Evolutionary conservation across 2,329 filamentous ascomycete species (phyloP), one percentile per base, ranked within the genome.

Genomic region (Xenoacremonium recifei): DNA sequence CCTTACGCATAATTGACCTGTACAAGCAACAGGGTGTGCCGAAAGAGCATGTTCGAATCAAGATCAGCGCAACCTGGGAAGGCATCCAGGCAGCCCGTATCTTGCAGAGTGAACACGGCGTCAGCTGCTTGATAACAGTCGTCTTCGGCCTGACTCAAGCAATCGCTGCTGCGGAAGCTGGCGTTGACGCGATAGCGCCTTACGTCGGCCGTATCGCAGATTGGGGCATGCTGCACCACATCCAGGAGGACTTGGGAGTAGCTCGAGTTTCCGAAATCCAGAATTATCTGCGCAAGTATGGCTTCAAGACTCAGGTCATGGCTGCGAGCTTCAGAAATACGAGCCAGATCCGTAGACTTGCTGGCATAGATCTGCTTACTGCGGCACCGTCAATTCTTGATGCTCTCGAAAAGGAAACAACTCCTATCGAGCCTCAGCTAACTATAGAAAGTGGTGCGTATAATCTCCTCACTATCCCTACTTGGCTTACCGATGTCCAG

Each of bases 11-110:
- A 5, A 37, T 37, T 15, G 35, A 25, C 21, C 21, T 37, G 6
- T 37, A 37, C 35, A 37, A 37, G 21, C 21, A 25, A 13, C 17
- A 25, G 20, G 35, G 35, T 12, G 21, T 37, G 3, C 21, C 35
- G 4, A 37, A 37, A 16, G 35, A 37, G 21, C 15, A 27, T 7
- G 21, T 37, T 5, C 35, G 20, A 12, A 37, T 37, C 16, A 37
- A 37, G 35, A 37, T 37, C n/a, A 19, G 21, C 18, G 20, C 35
- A 15, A 37, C 35, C 13, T 37, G 35, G 35, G 35, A 37, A 3
- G 35, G 35, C 11, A 25, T 37, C 35, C 21, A 37, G 16, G 35
- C 35, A 5, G 20, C 21, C n/a, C 20, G 21, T 4, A 29, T 37
- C 18, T n/a, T 37, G 20, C 21, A 37, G 15, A 37, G 15, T 12